Evolutionary conservation across 1,284 basidiomycete species (phyloP).

Genomic region (Ceratobasidium sp.): DNA sequence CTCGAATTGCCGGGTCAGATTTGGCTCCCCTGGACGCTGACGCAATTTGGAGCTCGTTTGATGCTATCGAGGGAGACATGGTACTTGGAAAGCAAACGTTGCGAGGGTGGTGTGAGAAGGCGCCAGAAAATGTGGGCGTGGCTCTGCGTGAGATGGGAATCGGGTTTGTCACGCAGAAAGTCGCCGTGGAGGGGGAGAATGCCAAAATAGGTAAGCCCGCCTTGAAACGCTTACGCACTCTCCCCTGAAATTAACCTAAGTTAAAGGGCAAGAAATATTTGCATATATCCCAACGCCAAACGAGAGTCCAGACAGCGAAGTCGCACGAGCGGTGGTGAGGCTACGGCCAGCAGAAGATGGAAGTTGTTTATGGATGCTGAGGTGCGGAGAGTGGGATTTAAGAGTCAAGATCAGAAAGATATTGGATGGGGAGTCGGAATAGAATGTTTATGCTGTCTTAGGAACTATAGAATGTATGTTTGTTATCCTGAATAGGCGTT

Average conservation of each 20-base stretch:
- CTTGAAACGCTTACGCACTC: conserved; percentile 63
- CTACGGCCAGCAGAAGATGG: conserved; percentile 71
- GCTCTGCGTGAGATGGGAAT: conserved; percentile 17
- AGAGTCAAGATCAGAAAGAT: conserved; percentile 53
- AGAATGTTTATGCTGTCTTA: too few relatives aligned
- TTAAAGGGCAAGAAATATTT: conserved; percentile 37
- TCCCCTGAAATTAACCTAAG: conserved; percentile 35
- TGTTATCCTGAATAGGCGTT: too few relatives aligned
- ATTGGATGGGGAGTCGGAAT: conserved; percentile 47
- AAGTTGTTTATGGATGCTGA: conserved; percentile 73
- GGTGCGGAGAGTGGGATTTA: conserved; percentile 58
- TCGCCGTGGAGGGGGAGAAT: background rate
- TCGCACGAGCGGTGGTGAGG: conserved; percentile 57
- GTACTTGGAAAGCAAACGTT: conserved; percentile 16
- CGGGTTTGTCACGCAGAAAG: conserved; percentile 29
- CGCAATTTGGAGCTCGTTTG: conserved; percentile 32
- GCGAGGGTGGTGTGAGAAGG: conserved; percentile 31
- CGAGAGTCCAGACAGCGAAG: conserved; percentile 42
- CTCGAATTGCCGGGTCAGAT: conserved; percentile 11
- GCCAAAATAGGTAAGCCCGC: conserved; percentile 53
- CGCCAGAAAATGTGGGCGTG: conserved; percentile 5
- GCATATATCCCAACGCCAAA: conserved; percentile 25
- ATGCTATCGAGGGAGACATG: background rate
- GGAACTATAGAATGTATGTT: background rate
- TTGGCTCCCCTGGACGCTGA: conserved; percentile 19